Conservation (phyloP, 2,329 filamentous ascomycete genomes). For the Graphilbum ipis-grandicollis region DNA sequence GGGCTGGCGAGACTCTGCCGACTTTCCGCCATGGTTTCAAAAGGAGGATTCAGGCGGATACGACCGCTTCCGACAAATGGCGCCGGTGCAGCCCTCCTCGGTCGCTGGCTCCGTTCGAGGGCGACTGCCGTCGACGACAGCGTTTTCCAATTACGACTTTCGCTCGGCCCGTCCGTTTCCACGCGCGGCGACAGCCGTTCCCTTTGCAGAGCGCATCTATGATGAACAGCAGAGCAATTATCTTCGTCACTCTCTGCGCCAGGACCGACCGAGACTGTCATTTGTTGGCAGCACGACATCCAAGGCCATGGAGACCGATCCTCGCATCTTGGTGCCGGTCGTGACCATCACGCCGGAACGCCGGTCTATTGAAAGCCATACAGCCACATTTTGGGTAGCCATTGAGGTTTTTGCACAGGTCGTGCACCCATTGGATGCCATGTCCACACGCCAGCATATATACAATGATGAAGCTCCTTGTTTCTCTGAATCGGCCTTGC, state of each 20-base stretch:
- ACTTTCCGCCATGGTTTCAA: too few relatives aligned
- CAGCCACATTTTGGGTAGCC: conserved; percentile 26
- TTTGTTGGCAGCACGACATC: neutral
- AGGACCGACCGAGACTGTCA: neutral
- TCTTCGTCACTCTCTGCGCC: neutral
- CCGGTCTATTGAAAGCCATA: conserved; percentile 16
- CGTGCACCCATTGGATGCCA: neutral
- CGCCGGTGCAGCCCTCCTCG: too few relatives aligned
- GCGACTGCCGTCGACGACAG: too few relatives aligned
- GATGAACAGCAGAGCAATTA: neutral
- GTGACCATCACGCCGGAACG: conserved; percentile 26
- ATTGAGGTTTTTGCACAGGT: conserved; percentile 26
- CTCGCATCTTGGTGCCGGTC: conserved; percentile 18
- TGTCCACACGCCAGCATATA: neutral
- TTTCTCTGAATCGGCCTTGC: neutral
- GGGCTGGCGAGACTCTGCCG: too few relatives aligned
- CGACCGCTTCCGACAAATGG: too few relatives aligned
- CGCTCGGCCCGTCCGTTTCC: neutral
- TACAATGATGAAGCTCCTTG: neutral
- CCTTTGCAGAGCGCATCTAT: neutral
- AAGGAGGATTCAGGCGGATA: too few relatives aligned
- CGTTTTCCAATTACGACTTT: too few relatives aligned
- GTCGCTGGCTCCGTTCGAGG: too few relatives aligned
- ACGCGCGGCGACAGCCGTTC: neutral
- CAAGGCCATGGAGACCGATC: conserved; percentile 10